Evolutionary conservation across 1,139 yeast genomes (phyloP), one percentile per base, ranked within the genome.

Genomic region (Yamadazyma pseudoaaseri): DNA sequence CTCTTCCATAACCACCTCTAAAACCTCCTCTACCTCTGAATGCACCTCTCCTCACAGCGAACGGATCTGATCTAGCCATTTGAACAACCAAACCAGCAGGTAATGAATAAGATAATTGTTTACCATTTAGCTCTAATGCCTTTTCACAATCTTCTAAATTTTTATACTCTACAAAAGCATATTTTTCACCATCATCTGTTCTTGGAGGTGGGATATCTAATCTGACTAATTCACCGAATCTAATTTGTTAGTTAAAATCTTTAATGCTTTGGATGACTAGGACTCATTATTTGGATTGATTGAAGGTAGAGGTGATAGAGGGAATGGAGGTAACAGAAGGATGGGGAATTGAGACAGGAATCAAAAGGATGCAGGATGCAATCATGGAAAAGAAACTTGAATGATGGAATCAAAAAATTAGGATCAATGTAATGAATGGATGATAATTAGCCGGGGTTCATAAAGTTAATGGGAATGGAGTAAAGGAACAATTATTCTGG

Each of bases 121-220:
- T 70, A 16, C 72, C 73, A 43, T 76, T 72, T 48, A 78, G 57
- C 33, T 70, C 72, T 30, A 80, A 54, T 10, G 86, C 86, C 34
- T 70, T 70, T 47, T 78, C 81, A 45, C 86, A 81, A 49, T 79
- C 83, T 42, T 76, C 76, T 13, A 64, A 55, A 37, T 68, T 73
- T 48, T 76, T 74, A 51, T 71, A 82, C 51, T 81, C 86, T 21
- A 82, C 86, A 58, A 81, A 82, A n/a, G 87, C 89, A 49, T 71
- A 81, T 45, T 81, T 80, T 47, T 77, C 70, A 30, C 82, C 80
- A 41, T 76, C 80, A 38, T 75, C 74, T 18, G 76, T 67, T 56
- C 81, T 72, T 37, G 86, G 82, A 35, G 86, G 86, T 23, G 86
- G 83, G 37, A 81, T 78, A 47, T 78, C 86, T 41, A 82, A 76